Conservation (phyloP, 164 flowering plant genomes). For the Tinospora cordifolia region DNA sequence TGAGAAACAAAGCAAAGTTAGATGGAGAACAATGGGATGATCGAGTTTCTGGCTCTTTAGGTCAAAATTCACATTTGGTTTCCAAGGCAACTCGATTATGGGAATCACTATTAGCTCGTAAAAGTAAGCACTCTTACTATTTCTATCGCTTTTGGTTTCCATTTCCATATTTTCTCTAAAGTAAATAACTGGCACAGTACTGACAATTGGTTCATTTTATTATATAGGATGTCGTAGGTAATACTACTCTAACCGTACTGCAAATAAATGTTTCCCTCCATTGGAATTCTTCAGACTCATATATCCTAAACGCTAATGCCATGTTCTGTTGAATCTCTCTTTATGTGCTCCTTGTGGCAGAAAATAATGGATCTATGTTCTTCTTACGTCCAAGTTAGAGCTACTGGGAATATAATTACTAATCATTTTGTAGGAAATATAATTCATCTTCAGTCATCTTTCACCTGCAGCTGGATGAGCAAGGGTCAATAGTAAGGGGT, state of each 20-base stretch:
- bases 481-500: no score
- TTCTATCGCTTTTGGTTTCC: not conserved
- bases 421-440: no score
- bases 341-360: no score
- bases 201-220: not conserved
- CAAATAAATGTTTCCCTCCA: not conserved
- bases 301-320: not conserved
- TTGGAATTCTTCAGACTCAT: not conserved
- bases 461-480: no score
- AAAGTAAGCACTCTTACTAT: slow-evolving; percentile 40
- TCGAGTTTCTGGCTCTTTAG: slow-evolving; percentile 63
- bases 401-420: no score
- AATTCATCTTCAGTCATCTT: no score
- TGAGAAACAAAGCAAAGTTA: slow-evolving; percentile 78
- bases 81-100: slow-evolving; percentile 92
- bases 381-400: no score
- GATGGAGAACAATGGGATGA: slow-evolving; percentile 96
- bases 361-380: no score
- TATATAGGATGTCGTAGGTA: not conserved
- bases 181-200: not conserved
- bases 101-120: slow-evolving; percentile 90
- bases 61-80: slow-evolving; percentile 93
- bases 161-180: not conserved
- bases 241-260: not conserved
- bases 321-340: not conserved